Conservation (phyloP, 306 rosid species). For the Trifolium fragiferum region DNA sequence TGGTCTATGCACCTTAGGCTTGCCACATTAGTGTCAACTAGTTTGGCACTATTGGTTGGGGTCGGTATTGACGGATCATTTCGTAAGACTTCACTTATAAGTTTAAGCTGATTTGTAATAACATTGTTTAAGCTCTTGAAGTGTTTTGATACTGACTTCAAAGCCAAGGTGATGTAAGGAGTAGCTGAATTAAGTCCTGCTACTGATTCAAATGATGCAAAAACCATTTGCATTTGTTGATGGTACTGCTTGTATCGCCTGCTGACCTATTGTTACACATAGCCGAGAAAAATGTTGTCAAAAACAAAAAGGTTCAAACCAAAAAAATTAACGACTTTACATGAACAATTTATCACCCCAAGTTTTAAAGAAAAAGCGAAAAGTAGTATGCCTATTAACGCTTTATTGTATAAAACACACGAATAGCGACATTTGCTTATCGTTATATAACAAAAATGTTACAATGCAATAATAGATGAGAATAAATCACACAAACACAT, state of each 20-base stretch:
- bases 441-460: background rate
- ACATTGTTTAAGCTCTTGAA: constrained; percentile 64
- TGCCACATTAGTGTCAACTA: constrained; percentile 45
- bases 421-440: background rate
- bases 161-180: constrained; percentile 73
- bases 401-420: background rate
- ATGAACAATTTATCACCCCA: background rate
- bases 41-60: constrained; percentile 43
- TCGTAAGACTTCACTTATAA: constrained; percentile 51
- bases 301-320: background rate
- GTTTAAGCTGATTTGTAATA: constrained; percentile 70
- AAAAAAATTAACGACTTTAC: background rate
- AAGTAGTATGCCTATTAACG: background rate
- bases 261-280: constrained; percentile 56
- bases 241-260: constrained; percentile 83
- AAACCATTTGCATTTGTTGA: constrained; percentile 95
- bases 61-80: constrained; percentile 60
- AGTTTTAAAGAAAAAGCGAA: background rate
- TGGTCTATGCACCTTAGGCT: constrained; percentile 62
- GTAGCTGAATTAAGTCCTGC: constrained; percentile 85
- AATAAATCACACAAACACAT: no score
- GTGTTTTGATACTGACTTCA: constrained; percentile 68
- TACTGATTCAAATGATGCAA: constrained; percentile 84
- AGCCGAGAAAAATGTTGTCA: constrained; percentile 11
- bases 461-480: no score